A percentile compares a stretch with the other conserved stretches of the same genome.
Conservation (phyloP, 2,329 filamentous ascomycete genomes). For the Thielaviopsis ethacetica region DNA sequence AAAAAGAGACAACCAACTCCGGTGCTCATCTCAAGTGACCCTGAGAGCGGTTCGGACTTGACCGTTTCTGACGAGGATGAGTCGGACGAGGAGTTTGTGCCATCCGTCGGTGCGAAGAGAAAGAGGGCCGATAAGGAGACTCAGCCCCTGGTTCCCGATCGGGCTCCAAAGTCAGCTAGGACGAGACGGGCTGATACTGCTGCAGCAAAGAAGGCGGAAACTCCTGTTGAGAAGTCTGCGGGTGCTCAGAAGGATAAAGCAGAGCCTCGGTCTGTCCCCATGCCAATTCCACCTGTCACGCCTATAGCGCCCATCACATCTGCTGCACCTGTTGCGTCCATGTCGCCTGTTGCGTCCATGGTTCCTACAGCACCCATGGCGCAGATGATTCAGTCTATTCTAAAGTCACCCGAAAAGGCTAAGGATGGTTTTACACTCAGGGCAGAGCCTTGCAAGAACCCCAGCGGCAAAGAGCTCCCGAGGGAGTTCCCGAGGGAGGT, state of each 20-base stretch:
- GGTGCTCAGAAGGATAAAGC: background rate
- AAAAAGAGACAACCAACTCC: background rate
- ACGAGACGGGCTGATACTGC: background rate
- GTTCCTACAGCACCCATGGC: background rate
- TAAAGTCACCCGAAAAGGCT: background rate
- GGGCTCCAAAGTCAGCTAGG: background rate
- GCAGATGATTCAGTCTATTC: background rate
- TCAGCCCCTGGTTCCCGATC: background rate
- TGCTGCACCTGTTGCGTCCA: background rate
- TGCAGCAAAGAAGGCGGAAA: background rate
- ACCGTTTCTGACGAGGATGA: background rate
- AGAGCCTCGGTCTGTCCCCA: background rate
- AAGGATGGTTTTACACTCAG: background rate
- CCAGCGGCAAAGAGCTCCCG: too few relatives aligned
- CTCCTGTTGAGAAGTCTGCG: background rate
- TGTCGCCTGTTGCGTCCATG: background rate
- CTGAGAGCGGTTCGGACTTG: background rate
- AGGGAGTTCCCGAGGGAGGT: too few relatives aligned
- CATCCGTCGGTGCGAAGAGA: background rate
- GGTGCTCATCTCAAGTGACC: slow-evolving; percentile 6
- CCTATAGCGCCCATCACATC: background rate
- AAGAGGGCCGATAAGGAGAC: background rate
- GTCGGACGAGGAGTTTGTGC: slow-evolving; percentile 2
- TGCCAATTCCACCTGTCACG: background rate
- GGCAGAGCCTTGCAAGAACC: background rate